Percentiles rank a stretch among this genome's conserved stretches.
phyloP scores from a whole-genome alignment of 1,139 yeast species.

The Geotrichum aggregatum region DNA sequence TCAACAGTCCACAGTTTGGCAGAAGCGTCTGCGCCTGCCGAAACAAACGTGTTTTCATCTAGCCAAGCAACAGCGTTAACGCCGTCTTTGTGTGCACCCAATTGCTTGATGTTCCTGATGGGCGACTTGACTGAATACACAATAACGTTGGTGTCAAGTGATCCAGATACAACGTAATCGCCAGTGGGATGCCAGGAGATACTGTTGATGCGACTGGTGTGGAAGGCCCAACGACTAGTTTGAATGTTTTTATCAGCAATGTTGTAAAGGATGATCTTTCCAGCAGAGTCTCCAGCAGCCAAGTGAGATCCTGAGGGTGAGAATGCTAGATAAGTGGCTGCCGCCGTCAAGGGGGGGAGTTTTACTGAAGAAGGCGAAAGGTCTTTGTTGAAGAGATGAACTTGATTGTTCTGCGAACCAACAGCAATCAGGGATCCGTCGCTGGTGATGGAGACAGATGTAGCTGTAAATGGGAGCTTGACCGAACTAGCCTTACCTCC shows the following conservation, averaged over 20 bases:
- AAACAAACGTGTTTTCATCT: slow-evolving; percentile 47
- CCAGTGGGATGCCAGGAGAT: slow-evolving; percentile 78
- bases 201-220: slow-evolving; percentile 71
- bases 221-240: slow-evolving; percentile 95
- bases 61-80: slow-evolving; percentile 73
- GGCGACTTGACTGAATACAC: slow-evolving; percentile 78
- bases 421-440: slow-evolving; percentile 37
- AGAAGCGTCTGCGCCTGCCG: slow-evolving; percentile 79
- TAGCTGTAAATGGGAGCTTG: slow-evolving; percentile 21
- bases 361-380: slow-evolving; percentile 26
- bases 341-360: slow-evolving; percentile 54
- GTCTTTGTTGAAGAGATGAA: slow-evolving; percentile 24
- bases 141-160: slow-evolving; percentile 76
- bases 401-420: slow-evolving; percentile 27
- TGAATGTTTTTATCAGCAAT: slow-evolving; percentile 53
- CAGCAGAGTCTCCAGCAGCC: slow-evolving; percentile 84
- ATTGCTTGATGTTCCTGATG: slow-evolving; percentile 63
- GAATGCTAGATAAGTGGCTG: slow-evolving; percentile 58
- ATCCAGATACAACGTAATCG: slow-evolving; percentile 68
- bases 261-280: slow-evolving; percentile 72
- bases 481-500: slow-evolving; percentile 24
- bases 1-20: slow-evolving; percentile 63
- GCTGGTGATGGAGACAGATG: slow-evolving; percentile 38
- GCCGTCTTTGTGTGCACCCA: slow-evolving; percentile 88
- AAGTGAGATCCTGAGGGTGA: slow-evolving; percentile 66